Evolutionary conservation across 2,329 filamentous ascomycete genomes (phyloP).

Genomic region (Xylariaceae sp.): DNA sequence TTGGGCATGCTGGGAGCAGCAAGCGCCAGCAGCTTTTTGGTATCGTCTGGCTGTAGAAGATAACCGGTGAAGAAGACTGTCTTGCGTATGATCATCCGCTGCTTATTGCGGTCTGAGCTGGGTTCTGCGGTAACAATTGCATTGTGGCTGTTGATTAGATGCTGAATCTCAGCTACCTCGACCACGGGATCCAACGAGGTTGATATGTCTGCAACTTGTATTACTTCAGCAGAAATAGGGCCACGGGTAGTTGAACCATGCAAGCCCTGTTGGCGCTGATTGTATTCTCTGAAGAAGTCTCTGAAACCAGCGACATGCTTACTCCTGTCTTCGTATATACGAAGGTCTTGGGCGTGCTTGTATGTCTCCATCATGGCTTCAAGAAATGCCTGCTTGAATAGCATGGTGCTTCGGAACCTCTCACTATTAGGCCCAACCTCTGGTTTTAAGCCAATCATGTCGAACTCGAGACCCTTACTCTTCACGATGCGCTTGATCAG

Average conservation of each 20-base stretch:
- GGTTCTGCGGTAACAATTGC: conserved; percentile 40
- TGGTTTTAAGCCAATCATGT: conserved; percentile 86
- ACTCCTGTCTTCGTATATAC: conserved; percentile 64
- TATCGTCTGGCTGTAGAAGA: conserved; percentile 69
- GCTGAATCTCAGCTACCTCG: conserved; percentile 55
- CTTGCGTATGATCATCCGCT: conserved; percentile 69
- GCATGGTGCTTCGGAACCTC: conserved; percentile 76
- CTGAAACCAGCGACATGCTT: conserved; percentile 76
- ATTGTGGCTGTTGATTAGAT: conserved; percentile 88
- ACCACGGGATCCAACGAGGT: conserved; percentile 40
- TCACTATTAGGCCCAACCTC: conserved; percentile 75
- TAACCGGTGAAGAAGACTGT: conserved; percentile 92
- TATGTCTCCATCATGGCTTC: conserved; percentile 82
- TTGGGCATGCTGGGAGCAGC: conserved; percentile 62
- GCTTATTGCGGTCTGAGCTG: conserved; percentile 31
- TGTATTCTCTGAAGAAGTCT: conserved; percentile 77
- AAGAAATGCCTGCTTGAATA: conserved; percentile 87
- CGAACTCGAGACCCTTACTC: conserved; percentile 77
- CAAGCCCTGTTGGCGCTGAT: conserved; percentile 48
- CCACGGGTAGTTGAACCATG: conserved; percentile 52
- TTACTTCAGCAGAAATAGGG: conserved; percentile 71
- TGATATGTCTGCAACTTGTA: conserved; percentile 76
- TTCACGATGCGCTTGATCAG: conserved; percentile 76
- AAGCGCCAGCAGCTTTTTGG: conserved; percentile 67
- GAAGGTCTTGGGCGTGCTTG: conserved; percentile 73